Base-by-base conservation (phyloP, 176 grass and related monocot genomes). In the Hordeum marinum region DNA sequence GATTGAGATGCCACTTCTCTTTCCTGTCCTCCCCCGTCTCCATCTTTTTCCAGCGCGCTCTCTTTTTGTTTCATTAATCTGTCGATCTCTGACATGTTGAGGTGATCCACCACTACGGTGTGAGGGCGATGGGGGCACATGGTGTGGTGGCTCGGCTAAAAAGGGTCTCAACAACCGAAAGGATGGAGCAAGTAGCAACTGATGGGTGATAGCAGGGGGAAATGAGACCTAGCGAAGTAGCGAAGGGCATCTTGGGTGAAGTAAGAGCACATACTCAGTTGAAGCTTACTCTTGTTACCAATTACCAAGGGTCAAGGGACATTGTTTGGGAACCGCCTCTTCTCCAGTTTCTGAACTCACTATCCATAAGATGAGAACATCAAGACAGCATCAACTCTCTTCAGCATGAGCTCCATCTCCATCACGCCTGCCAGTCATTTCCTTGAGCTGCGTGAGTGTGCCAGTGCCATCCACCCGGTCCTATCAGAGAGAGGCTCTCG, bases 31-130 rank as follows among this genome's bases (percentile, higher is more conserved):
- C 27, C 27, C 8, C 70, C 11, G 64, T 85, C 42, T 70, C 76
- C 77, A 79, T 92, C 80, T 66, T 87, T 89, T 83, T 37, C 72
- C 59, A 35, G 75, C 41, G 75, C 40, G 0, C 7, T 69, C 79
- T 90, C 91, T 93, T 87, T 90, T 88, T 90, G 88, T 93, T 88
- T 86, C 85, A 87, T 93, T 83, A 85, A 82, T 93, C 75, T 93
- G 85, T 88, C 41, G 13, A 73, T 29, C 79, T 78, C 83, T 80
- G 72, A 82, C 82, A 81, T 40, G 62, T 46, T 75, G 78, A 48
- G 77, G 50, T 87, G 91, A 88, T 89, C 85, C 85, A 82, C 88
- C 88, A 90, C 87, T 71, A 90, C 0, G 62, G 72, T 21, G 87
- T 81, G 90, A 90, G 77, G 81, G 84, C 68, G 64, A 92, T 61